Conservation (phyloP, 2,329 filamentous ascomycete genomes). For the Lachnum nothofagi region DNA sequence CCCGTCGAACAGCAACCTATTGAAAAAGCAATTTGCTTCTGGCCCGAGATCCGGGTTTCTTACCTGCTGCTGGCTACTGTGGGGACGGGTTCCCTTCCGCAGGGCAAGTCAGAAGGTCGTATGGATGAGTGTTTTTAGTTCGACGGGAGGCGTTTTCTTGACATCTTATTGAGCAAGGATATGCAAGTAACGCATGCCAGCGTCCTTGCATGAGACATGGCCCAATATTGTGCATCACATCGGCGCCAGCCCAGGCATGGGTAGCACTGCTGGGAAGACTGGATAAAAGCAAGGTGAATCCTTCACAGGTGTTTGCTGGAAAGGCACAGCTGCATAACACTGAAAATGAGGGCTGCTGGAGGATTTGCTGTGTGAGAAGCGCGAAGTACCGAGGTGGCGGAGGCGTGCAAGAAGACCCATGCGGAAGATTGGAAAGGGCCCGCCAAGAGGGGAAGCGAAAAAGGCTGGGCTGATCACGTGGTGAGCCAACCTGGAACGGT, state of each 20-base stretch:
- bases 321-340: neutral
- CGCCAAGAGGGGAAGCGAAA: neutral
- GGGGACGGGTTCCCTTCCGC: neutral
- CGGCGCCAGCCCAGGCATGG: constrained; percentile 7
- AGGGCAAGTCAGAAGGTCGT: constrained; percentile 1
- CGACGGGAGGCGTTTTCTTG: constrained; percentile 20
- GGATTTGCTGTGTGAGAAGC: neutral
- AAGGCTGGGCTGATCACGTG: too few species aligned
- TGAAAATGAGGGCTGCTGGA: neutral
- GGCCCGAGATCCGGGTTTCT: neutral
- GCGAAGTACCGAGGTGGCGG: neutral
- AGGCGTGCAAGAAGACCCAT: neutral
- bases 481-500: neutral
- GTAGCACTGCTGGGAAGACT: constrained; percentile 11
- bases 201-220: constrained; percentile 22
- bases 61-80: neutral
- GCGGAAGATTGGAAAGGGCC: neutral
- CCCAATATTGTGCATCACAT: constrained; percentile 15
- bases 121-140: neutral
- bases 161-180: constrained; percentile 21
- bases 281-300: constrained; percentile 19
- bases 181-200: constrained; percentile 11
- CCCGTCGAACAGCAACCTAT: neutral
- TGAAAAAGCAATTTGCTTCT: neutral
- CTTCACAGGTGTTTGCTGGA: neutral